Percentiles rank a stretch among this genome's conserved stretches.
Conservation (phyloP, 371 early-diverging fungal genomes). For the Mortierella sp. region DNA sequence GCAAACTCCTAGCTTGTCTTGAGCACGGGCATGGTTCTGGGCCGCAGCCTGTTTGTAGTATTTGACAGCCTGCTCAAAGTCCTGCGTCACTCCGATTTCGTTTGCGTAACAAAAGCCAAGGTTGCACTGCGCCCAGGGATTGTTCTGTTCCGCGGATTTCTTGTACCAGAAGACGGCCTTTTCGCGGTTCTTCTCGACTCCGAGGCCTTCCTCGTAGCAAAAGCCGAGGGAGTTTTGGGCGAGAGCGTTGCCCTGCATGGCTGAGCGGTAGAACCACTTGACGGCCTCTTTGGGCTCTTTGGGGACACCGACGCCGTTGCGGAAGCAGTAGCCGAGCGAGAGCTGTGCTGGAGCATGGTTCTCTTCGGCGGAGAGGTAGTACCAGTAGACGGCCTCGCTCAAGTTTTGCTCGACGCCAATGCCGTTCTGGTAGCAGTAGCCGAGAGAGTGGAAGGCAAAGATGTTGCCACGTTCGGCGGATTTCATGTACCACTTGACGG, state of each 20-base stretch:
- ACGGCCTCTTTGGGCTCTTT: conserved; percentile 75
- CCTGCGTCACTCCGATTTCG: conserved; percentile 69
- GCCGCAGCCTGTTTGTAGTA: conserved; percentile 61
- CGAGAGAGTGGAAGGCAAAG: conserved; percentile 83
- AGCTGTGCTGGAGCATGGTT: conserved; percentile 79
- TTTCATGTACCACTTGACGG: conserved; percentile 74
- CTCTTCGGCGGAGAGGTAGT: conserved; percentile 78
- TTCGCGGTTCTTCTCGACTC: conserved; percentile 68
- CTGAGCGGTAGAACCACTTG: conserved; percentile 72
- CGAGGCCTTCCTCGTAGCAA: conserved; percentile 84
- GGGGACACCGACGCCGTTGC: conserved; percentile 83
- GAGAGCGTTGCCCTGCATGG: conserved; percentile 77
- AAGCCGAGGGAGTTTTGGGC: conserved; percentile 81
- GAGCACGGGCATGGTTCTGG: conserved; percentile 53
- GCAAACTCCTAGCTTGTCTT: conserved; percentile 78
- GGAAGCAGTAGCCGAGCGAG: conserved; percentile 85
- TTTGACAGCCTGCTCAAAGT: conserved; percentile 64
- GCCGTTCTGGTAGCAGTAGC: conserved; percentile 87
- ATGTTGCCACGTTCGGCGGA: conserved; percentile 81
- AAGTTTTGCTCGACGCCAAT: conserved; percentile 77
- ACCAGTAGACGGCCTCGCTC: conserved; percentile 80
- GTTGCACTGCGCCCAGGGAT: conserved; percentile 86
- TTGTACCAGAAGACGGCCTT: conserved; percentile 78
- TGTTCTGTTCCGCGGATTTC: conserved; percentile 82
- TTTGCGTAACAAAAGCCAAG: conserved; percentile 89